phyloP scores from a whole-genome alignment of 2,329 filamentous ascomycete species.

The Phyllosticta capitalensis region DNA sequence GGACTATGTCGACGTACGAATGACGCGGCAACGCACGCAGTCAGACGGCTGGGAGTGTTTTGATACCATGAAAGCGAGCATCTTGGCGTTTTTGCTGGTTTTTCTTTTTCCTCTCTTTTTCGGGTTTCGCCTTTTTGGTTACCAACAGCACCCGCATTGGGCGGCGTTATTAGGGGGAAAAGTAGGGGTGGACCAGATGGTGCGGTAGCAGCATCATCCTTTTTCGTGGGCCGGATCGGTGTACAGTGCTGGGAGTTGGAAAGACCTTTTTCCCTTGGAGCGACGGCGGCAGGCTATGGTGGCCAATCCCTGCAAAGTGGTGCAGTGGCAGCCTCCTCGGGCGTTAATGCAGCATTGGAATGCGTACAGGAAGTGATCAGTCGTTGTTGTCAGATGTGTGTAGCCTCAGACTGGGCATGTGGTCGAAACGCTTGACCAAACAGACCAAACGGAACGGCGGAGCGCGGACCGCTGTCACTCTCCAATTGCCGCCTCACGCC shows the following conservation, averaged over 20 bases:
- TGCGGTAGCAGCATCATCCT: not conserved
- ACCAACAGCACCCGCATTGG: constrained; percentile 1
- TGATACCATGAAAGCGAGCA: constrained; percentile 7
- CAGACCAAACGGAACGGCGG: not conserved
- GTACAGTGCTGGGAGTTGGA: not conserved
- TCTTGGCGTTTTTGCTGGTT: constrained; percentile 1
- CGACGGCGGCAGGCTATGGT: not conserved
- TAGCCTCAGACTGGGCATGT: not conserved
- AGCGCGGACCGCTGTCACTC: not conserved
- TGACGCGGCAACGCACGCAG: not conserved
- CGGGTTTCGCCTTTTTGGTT: not conserved
- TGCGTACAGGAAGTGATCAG: not conserved
- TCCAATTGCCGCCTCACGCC: not conserved
- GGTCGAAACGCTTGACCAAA: not conserved
- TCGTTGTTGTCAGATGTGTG: not conserved
- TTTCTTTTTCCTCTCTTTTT: not conserved
- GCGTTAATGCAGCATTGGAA: not conserved
- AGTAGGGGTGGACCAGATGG: not conserved
- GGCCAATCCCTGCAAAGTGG: too few relatives aligned
- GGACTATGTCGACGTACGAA: not conserved
- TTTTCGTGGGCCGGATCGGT: not conserved
- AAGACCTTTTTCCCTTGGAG: not conserved
- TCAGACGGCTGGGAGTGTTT: not conserved
- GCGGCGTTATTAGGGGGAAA: not conserved
- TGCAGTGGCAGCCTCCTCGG: not conserved